A percentile compares a stretch with the other conserved stretches of the same genome.
These are phyloP conservation scores for Candida lessepsii DNA, from an alignment of 805 yeast genomes.

Conservation along the genomic window DNA sequence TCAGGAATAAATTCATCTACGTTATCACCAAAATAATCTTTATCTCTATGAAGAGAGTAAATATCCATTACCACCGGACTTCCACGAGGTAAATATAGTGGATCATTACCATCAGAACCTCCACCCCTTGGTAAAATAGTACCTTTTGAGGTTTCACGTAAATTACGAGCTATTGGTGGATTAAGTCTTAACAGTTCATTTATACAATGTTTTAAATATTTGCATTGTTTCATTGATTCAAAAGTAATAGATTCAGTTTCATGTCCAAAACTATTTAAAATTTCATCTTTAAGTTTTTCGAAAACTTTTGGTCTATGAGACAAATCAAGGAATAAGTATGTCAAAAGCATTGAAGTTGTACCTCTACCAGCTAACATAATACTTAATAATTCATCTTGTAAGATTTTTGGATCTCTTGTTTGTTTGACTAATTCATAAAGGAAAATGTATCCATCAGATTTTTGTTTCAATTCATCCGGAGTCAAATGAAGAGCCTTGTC, in stretches of 20 bases:
- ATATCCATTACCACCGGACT: constrained; percentile 36
- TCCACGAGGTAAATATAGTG: constrained; percentile 43
- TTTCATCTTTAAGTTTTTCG: constrained; percentile 27
- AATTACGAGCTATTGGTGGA: constrained; percentile 33
- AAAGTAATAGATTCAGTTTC: constrained; percentile 21
- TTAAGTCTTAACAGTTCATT: constrained; percentile 33
- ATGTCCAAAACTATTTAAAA: constrained; percentile 24
- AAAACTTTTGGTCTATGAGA: constrained; percentile 31
- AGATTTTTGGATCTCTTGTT: constrained; percentile 35
- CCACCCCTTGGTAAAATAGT: constrained; percentile 32
- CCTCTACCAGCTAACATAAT: constrained; percentile 40
- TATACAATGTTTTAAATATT: constrained; percentile 28
- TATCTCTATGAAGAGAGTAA: constrained; percentile 41
- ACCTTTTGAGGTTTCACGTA: constrained; percentile 27
- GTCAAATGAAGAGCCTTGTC: not conserved
- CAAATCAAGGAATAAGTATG: constrained; percentile 31
- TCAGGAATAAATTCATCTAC: constrained; percentile 46
- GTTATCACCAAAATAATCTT: constrained; percentile 43
- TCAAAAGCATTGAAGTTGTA: constrained; percentile 35
- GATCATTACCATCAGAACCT: constrained; percentile 24
- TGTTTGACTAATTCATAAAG: constrained; percentile 40
- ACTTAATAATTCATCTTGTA: constrained; percentile 40
- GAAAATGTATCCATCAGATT: constrained; percentile 29
- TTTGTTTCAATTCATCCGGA: constrained; percentile 19
- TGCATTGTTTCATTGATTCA: constrained; percentile 34